Evolutionary conservation across 1,284 basidiomycete species (phyloP), one percentile per base, ranked within the genome.

Genomic region (Naganishia cerealis): DNA sequence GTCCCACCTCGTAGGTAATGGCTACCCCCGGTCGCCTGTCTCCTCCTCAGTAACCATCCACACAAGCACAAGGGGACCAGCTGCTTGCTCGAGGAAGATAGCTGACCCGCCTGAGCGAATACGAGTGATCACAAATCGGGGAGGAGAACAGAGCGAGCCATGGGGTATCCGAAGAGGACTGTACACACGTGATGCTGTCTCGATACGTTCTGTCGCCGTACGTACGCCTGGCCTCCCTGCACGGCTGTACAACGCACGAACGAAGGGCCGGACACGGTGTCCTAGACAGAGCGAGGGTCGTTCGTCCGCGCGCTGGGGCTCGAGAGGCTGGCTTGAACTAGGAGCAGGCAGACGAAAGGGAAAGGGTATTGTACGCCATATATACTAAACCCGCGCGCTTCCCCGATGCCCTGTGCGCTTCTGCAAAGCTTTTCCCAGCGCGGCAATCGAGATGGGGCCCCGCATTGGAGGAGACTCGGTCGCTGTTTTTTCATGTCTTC

Each of bases 61-160:
- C 46, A 24, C 5, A 18, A n/a, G 18, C 48, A 54, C 18, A 29
- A 10, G 16, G 50, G 48, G 42, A 43, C 29, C 61, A 52, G 53
- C 53, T 63, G 61, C 61, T 63, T 63, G 61, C 61, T 63, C 61
- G 61, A 63, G 61, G 61, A 63, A 63, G 61, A 54, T 63, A 63
- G 42, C 50, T 52, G 61, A n/a, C 61, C 7, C n/a, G 15, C 26
- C n/a, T 9, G 38, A 38, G n/a, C 21, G 46, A 2, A 52, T 13
- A 38, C 36, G 24, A 5, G 21, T 8, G 21, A 24, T 3, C n/a
- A 3, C 24, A 36, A n/a, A 18, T 46, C 15, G 36, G 12, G 16
- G 24, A 26, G 48, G 33, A 38, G 48, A 24, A 42, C 42, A 29
- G 52, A 21, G 57, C 12, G 43, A 26, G 39, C 50, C 38, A 52